Evolutionary conservation across 306 rosid species (phyloP), one percentile per base, ranked within the genome.

Genomic region (Lathyrus sativus): DNA sequence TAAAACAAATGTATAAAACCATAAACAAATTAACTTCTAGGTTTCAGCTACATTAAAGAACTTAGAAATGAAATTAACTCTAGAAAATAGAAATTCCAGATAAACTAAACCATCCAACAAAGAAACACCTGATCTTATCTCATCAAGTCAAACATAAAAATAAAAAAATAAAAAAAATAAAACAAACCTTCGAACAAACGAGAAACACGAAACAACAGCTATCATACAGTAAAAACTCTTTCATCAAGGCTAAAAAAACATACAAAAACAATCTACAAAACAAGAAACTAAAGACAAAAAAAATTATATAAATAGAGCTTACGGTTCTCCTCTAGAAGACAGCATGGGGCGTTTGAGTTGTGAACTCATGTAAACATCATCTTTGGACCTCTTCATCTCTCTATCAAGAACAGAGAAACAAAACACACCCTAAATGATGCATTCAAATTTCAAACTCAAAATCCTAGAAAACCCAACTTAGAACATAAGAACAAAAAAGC

Each of bases 331-430:
- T 65, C 95, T 81, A 53, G 98, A 78, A 41, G 90, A 78, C 46
- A 83, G 51, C 82, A 86, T 11, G 8, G 96, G 90, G 26, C 96
- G 89, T 79, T 85, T 92, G 72, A 78, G 92, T 77, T 92, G 98
- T 65, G 98, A 87, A 73, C 87, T 85, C 85, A 77, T 79, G 69
- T 59, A 91, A 70, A 62, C 92, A 64, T 92, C 96, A 77, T 89
- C 98, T 59, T 91, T 85, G 11, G 91, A 82, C 95, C 96, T 87
- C 88, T 89, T 92, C 98, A 92, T 92, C 76, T 70, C 76, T 70
- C 85, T 48, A 65, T 44, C 63, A 64, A 77, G 3, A 63, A 66
- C 62, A 60, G 15, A 39, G 12, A 56, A 24, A 75, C 72, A 41
- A 45, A 55, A 37, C 29, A 50, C 77, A 62, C 53, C 18, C 9